Percentiles rank a stretch among this genome's conserved stretches.
phyloP scores from a whole-genome alignment of 2,329 filamentous ascomycete species.

The Polychaeton citri region DNA sequence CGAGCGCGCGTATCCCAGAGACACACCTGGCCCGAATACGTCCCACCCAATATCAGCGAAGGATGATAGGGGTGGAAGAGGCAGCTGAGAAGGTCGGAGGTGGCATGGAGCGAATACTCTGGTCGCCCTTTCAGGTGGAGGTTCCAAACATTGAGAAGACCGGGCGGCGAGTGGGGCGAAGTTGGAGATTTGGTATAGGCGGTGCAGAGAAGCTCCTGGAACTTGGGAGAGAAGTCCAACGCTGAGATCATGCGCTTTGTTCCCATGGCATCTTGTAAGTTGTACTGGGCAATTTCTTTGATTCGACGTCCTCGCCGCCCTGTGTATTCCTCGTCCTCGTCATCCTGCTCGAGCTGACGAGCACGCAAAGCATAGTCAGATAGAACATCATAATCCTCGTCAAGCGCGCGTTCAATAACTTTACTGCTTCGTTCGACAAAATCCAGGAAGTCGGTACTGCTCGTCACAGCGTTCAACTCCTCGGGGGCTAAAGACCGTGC shows the following conservation, averaged over 20 bases:
- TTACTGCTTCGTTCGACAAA: conserved; percentile 95
- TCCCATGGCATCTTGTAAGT: conserved; percentile 68
- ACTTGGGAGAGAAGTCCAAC: conserved; percentile 87
- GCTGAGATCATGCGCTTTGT: conserved; percentile 97
- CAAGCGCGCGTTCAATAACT: conserved; percentile 87
- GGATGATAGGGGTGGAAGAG: conserved; percentile 99
- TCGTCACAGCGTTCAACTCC: conserved; percentile 79
- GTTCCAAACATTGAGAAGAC: conserved; percentile 94
- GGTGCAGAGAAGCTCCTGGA: conserved; percentile 77
- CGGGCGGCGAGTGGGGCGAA: conserved; percentile 74
- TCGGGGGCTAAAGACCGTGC: conserved; percentile 67
- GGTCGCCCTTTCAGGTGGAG: conserved; percentile 85
- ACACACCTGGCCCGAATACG: conserved; percentile 91
- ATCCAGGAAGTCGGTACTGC: conserved; percentile 84
- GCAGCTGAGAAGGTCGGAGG: conserved; percentile 86
- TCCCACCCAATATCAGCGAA: conserved; percentile 87
- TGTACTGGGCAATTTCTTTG: conserved; percentile 85
- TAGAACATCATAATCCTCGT: conserved; percentile 91
- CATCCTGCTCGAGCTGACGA: conserved; percentile 63
- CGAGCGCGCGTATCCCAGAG: conserved; percentile 93
- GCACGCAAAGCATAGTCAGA: conserved; percentile 84
- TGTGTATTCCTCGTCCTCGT: conserved; percentile 55
- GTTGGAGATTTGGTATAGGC: conserved; percentile 71
- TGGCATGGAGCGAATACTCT: conserved; percentile 92
- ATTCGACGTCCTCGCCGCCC: conserved; percentile 62